Conservation (phyloP, 2,329 filamentous ascomycete species). For the Tolypocladium amazonense region DNA sequence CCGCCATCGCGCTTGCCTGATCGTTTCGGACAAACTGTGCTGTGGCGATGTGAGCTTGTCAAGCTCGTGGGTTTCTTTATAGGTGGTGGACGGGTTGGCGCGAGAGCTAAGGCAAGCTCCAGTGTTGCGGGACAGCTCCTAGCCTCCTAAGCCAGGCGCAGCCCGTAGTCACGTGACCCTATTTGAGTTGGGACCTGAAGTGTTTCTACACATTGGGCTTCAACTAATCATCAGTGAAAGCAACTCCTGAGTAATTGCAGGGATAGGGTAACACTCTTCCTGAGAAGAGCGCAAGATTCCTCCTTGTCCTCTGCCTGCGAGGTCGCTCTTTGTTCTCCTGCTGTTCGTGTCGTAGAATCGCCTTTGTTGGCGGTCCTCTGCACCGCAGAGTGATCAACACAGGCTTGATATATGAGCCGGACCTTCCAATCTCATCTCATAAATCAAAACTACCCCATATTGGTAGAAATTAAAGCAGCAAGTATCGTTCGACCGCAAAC, state of each 20-base stretch:
- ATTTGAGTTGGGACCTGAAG: not conserved
- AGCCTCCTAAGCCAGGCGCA: no score
- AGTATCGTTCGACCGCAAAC: not conserved
- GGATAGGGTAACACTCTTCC: no score
- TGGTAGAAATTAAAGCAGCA: not conserved
- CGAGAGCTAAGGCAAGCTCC: not conserved
- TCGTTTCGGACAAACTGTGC: not conserved
- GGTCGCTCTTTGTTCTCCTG: not conserved
- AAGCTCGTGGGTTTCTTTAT: not conserved
- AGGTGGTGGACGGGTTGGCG: not conserved
- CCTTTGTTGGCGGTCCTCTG: not conserved
- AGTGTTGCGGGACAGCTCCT: not conserved
- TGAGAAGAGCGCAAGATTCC: no score
- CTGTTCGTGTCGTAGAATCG: not conserved
- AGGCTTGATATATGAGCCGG: not conserved
- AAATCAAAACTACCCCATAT: not conserved
- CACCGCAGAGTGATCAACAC: not conserved
- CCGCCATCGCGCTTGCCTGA: slow-evolving; percentile 9
- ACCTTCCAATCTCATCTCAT: not conserved
- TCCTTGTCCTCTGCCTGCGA: not conserved
- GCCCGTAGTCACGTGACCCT: not conserved
- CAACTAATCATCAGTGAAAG: not conserved
- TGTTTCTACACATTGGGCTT: not conserved
- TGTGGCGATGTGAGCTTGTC: not conserved
- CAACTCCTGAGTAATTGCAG: not conserved